phyloP scores from a whole-genome alignment of 441 rosid genomes.

The Melianthus villosus region DNA sequence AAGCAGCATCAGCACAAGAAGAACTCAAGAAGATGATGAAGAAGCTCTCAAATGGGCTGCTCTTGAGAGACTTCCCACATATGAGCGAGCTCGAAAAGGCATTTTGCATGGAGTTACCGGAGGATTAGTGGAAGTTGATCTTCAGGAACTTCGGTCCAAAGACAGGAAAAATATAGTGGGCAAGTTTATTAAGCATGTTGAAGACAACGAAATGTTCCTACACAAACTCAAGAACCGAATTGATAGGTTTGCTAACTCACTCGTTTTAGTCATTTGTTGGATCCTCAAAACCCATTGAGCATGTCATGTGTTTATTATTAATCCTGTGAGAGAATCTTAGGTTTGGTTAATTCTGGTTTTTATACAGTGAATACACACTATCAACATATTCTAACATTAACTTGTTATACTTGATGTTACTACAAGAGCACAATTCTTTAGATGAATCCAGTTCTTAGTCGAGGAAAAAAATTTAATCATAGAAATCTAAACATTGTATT shows the following conservation, averaged over 20 bases:
- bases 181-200: slow-evolving; percentile 25
- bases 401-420: no score
- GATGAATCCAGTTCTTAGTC: no score
- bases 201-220: slow-evolving; percentile 47
- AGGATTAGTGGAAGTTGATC: slow-evolving; percentile 32
- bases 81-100: slow-evolving; percentile 28
- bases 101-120: slow-evolving; percentile 10
- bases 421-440: no score
- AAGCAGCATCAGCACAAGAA: no score
- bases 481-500: background rate
- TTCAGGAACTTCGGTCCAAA: slow-evolving; percentile 23
- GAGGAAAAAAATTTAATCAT: background rate
- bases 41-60: slow-evolving; percentile 43
- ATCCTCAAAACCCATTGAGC: no score
- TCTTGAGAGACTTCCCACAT: slow-evolving; percentile 35
- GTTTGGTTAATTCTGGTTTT: no score
- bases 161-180: slow-evolving; percentile 30
- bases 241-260: slow-evolving; percentile 25
- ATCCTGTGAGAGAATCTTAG: background rate
- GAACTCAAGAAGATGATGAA: slow-evolving; percentile 28
- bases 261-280: background rate
- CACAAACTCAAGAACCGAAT: slow-evolving; percentile 31
- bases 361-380: background rate
- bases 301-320: no score
- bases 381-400: background rate